Base-by-base conservation (phyloP, 495 filamentous ascomycete species). In the Neurospora sp. region DNA sequence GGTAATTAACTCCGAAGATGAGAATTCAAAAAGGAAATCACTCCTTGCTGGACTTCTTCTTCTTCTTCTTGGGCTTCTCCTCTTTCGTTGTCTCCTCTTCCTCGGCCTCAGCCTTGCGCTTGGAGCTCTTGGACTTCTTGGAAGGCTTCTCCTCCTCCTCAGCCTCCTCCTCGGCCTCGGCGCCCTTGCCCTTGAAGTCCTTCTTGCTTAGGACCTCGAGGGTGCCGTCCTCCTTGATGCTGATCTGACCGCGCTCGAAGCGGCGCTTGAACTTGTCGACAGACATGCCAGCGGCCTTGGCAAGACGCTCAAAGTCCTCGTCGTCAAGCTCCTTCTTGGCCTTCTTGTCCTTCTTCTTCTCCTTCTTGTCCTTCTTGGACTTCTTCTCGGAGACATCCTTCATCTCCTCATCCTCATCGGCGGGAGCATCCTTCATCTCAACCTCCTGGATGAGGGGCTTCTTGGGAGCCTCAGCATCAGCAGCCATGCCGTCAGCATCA, bases 401-500 rank as follows among this genome's bases (percentile, higher is more conserved):
- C 74, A 76, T 79, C 40, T 81, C 73, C 40, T 78, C 76, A 18
- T 78, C 74, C 11, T 68, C 77, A 22, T 77, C 76, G 16, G 73
- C 78, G 22, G 78, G 82, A 48, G 82, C 86, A 74, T 90, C 88
- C 35, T 85, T 73, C 87, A 85, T 89, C 73, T 88, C 84, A 77
- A 84, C 82, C 77, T 85, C 83, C 74, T 88, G 80, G 74, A 89
- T 86, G 66, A 86, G 80, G 48, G 87, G 84, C 79, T 84, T 84
- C 81, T 86, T 86, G 27, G 89, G 86, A 53, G 90, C 85, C 22
- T 87, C 85, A 74, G 92, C 92, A 76, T 95, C 90, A 9, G 88
- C 88, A 70, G 87, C 84, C 68, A 97, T 78, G 27, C 94, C 94
- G 83, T 99, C 96, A 68, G 93, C 96, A 82, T 98, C 96, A 38